Conservation (phyloP, 495 filamentous ascomycete genomes). For the Schizothecium vesticola region DNA sequence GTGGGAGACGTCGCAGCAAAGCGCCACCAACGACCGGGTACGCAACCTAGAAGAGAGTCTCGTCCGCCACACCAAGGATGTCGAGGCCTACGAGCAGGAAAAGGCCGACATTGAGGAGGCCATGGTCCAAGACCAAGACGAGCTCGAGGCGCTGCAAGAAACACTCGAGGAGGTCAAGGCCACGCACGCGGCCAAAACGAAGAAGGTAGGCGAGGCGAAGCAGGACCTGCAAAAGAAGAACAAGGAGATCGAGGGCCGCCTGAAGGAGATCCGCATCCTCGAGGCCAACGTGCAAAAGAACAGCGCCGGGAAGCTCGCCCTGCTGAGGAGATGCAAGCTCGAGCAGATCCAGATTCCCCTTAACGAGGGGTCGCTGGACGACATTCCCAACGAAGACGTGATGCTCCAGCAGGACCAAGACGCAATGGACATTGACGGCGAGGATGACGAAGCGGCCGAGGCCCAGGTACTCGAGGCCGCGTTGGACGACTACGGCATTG, state of each 20-base stretch:
- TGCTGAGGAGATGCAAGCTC: constrained; percentile 85
- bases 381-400: constrained; percentile 81
- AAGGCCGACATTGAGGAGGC: constrained; percentile 68
- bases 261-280: constrained; percentile 68
- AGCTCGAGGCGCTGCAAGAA: constrained; percentile 70
- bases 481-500: constrained; percentile 84
- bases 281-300: constrained; percentile 81
- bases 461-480: constrained; percentile 48
- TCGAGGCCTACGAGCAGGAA: constrained; percentile 65
- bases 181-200: constrained; percentile 59
- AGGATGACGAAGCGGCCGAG: constrained; percentile 58
- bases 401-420: constrained; percentile 63
- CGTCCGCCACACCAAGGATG: constrained; percentile 57
- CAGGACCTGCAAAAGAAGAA: constrained; percentile 77
- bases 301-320: constrained; percentile 71
- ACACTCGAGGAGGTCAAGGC: constrained; percentile 61
- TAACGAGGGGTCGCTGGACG: constrained; percentile 71
- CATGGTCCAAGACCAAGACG: constrained; percentile 65
- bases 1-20: constrained; percentile 69
- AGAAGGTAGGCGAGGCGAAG: constrained; percentile 76
- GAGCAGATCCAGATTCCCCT: constrained; percentile 88
- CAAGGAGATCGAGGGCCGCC: constrained; percentile 71
- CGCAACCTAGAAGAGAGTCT: constrained; percentile 58
- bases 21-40: constrained; percentile 64
- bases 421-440: constrained; percentile 79